These are phyloP conservation scores for Linderniella brevidens DNA, from an alignment of 257 asterid genomes.

Conservation along the genomic window DNA sequence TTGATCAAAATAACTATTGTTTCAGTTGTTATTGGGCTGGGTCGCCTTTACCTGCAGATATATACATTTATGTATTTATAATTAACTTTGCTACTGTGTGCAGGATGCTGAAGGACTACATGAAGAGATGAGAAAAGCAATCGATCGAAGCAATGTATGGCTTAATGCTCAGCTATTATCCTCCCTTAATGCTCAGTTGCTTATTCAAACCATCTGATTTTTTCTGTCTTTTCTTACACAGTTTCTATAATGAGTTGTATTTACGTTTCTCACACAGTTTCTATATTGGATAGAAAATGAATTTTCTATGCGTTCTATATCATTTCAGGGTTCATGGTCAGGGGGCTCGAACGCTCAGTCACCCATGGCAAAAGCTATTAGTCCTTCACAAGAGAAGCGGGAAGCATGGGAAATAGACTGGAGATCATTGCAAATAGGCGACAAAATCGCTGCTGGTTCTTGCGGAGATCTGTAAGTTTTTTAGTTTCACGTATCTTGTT, in stretches of 20 bases:
- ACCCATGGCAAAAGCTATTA: conserved; percentile 24
- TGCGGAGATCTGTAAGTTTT: conserved; percentile 72
- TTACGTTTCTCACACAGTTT: too few species aligned
- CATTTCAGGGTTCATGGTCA: conserved; percentile 67
- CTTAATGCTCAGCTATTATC: not conserved
- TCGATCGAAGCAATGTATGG: conserved; percentile 59
- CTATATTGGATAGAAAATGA: not conserved
- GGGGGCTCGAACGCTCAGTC: conserved; percentile 35
- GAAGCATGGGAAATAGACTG: conserved; percentile 69
- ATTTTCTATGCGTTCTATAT: conserved; percentile 11
- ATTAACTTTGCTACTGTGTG: conserved; percentile 42
- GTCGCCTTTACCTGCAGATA: too few species aligned
- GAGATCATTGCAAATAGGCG: conserved; percentile 64
- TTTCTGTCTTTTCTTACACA: not conserved
- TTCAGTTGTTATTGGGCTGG: too few species aligned
- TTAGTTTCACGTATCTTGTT: not conserved
- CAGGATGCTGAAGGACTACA: conserved; percentile 63
- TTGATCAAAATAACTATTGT: too few species aligned
- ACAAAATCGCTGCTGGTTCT: conserved; percentile 79
- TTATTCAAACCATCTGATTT: not conserved
- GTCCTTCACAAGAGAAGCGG: conserved; percentile 16
- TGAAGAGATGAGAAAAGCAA: conserved; percentile 55
- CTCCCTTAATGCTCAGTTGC: not conserved
- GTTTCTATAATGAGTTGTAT: too few species aligned
- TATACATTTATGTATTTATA: conserved; percentile 12